These are phyloP conservation scores for Ceratocystis diversiconidia DNA, from an alignment of 2,329 filamentous ascomycete genomes.

Conservation along the genomic window DNA sequence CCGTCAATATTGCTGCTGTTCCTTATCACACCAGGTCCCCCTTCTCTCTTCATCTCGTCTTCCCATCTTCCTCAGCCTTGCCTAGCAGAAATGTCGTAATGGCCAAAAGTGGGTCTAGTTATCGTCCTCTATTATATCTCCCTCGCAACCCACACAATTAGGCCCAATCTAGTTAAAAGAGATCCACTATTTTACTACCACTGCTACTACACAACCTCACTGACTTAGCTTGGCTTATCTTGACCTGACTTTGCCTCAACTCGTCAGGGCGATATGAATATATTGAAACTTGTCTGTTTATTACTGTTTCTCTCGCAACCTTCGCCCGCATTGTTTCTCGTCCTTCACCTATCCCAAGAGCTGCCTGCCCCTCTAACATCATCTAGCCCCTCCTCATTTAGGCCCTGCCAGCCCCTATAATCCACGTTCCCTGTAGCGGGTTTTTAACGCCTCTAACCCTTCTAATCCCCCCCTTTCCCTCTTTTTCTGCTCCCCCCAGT, in stretches of 20 bases:
- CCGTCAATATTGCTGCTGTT: background rate
- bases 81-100: background rate
- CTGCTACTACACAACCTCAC: background rate
- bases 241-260: no score
- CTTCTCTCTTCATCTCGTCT: no score
- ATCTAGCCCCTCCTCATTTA: background rate
- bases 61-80: no score
- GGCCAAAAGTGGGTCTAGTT: background rate
- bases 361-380: background rate
- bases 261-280: no score
- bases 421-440: background rate
- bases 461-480: background rate
- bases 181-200: background rate
- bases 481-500: background rate
- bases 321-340: background rate
- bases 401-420: background rate
- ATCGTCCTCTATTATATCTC: conserved; percentile 2
- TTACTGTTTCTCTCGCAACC: background rate
- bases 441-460: background rate
- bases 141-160: conserved; percentile 14
- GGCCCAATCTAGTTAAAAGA: conserved; percentile 15
- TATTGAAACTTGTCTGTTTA: background rate
- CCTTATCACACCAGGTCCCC: background rate
- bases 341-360: background rate
- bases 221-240: no score